Percentiles rank a stretch among this genome's conserved stretches.
Evolutionary conservation across 805 yeast genomes (phyloP).

Genomic region (Ogataea methylovora): DNA sequence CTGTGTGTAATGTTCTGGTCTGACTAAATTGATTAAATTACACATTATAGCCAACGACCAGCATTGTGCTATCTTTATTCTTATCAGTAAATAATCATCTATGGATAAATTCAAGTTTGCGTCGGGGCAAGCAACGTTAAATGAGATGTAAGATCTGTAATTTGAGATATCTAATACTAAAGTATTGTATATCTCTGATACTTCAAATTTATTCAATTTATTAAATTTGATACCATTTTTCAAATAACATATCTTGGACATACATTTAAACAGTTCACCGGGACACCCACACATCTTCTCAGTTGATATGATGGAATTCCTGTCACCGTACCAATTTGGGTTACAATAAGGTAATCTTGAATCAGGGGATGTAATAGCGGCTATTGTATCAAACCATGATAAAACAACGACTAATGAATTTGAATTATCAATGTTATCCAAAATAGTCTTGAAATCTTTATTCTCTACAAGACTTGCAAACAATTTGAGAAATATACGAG

Average conservation of each 20-base stretch:
- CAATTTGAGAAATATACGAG: constrained; percentile 29
- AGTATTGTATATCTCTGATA: constrained; percentile 14
- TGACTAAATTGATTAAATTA: constrained; percentile 22
- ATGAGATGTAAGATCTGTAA: constrained; percentile 27
- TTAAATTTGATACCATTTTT: constrained; percentile 8
- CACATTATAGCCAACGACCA: constrained; percentile 31
- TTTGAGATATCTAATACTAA: constrained; percentile 19
- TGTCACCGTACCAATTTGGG: constrained; percentile 30
- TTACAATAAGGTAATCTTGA: constrained; percentile 32
- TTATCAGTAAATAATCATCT: constrained; percentile 15
- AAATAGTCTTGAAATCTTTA: constrained; percentile 17
- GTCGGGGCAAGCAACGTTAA: constrained; percentile 2
- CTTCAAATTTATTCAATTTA: constrained; percentile 2
- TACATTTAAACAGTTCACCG: constrained; percentile 28
- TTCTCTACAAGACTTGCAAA: constrained; percentile 31
- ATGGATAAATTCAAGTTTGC: background rate
- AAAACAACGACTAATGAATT: constrained; percentile 25
- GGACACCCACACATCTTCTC: constrained; percentile 36
- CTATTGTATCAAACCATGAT: constrained; percentile 35
- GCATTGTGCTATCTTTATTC: constrained; percentile 33
- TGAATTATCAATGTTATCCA: constrained; percentile 25
- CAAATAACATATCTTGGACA: constrained; percentile 27
- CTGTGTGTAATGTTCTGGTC: constrained; percentile 17
- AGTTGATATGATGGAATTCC: constrained; percentile 17
- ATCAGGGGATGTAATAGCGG: constrained; percentile 34